Evolutionary conservation across 176 grass and related monocot species (phyloP).

Genomic region (Typha latifolia): DNA sequence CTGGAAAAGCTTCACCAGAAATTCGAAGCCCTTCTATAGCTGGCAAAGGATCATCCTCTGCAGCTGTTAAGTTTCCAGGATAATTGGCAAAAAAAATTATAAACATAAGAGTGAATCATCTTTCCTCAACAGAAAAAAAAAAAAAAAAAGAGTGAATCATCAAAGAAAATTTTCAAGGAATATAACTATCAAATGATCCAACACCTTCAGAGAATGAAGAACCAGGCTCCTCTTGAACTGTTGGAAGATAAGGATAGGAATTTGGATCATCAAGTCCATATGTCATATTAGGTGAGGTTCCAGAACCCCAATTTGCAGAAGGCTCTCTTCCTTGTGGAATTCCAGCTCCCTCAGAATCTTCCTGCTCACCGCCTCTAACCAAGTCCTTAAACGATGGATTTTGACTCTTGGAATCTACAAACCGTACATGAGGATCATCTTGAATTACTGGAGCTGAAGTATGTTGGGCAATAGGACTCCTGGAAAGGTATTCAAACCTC

Average conservation of each 20-base stretch:
- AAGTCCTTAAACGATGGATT: conserved; percentile 44
- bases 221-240: conserved; percentile 70
- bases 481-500: conserved; percentile 13
- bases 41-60: conserved; percentile 84
- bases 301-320: conserved; percentile 54
- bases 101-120: conserved; percentile 7
- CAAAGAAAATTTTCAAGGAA: conserved; percentile 8
- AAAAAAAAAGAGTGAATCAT: conserved; percentile 15
- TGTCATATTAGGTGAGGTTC: conserved; percentile 43
- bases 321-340: conserved; percentile 34
- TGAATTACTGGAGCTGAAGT: conserved; percentile 36
- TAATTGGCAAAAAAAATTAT: conserved; percentile 9
- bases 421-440: conserved; percentile 21
- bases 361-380: conserved; percentile 32
- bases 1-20: conserved; percentile 87
- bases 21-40: conserved; percentile 84
- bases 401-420: conserved; percentile 33
- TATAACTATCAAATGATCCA: background rate
- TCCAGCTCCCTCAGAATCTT: conserved; percentile 34
- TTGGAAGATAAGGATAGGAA: conserved; percentile 72
- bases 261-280: conserved; percentile 51
- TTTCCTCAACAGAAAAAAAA: background rate
- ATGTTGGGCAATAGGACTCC: conserved; percentile 30
- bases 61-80: conserved; percentile 17
- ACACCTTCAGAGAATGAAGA: conserved; percentile 94